Base-by-base conservation (phyloP, 2,329 filamentous ascomycete genomes). In the Pyrenophora teres region DNA sequence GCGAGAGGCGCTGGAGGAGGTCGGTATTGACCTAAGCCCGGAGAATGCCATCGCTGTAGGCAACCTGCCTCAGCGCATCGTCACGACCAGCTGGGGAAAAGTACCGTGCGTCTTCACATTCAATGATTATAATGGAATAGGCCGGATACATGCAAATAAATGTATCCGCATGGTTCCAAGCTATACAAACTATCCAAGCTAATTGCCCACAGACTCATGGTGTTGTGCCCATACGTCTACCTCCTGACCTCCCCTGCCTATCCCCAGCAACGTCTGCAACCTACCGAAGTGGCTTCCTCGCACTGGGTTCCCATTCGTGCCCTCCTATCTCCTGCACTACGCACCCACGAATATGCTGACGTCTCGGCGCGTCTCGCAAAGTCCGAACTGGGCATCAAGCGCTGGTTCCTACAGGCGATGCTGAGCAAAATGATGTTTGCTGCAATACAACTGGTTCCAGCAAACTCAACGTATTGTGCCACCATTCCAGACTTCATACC, bases 361-460 rank as follows among this genome's bases (percentile, higher is more conserved):
- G 82, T 87, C 37, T 83, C 83, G 2, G 82, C 83, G 54, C 81
- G 86, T 18, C 79, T 87, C 44, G 79, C 82, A 2, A 81, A 81
- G 48, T 80, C 80, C 50, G 80, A 81, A 37, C 79, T 83, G 1
- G 77, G 80, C 12, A 67, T 85, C 33, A 74, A 80, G 58, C 81
- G 81, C 53, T 78, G 79, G 62, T 76, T 84, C 55, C 74, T 84
- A 32, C 79, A 82, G 36, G 75, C 79, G 27, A 76, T 85, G 62
- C 76, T 88, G 41, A 86, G 86, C 9, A 80, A 81, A 53, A 88
- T 89, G 85, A 78, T 84, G 61, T 88, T 88, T 63, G 83, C 85
- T 19, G 87, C 86, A 6, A 81, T 89, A 27, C 77, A 77, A 39
- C 76, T 89, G 9, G 73, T 82, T 12, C 87, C 87, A 4, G 83